Percentiles rank a stretch among this genome's conserved stretches.
These are phyloP conservation scores for Talaromyces verruculosus DNA, from an alignment of 2,329 filamentous ascomycete genomes.

Conservation along the genomic window DNA sequence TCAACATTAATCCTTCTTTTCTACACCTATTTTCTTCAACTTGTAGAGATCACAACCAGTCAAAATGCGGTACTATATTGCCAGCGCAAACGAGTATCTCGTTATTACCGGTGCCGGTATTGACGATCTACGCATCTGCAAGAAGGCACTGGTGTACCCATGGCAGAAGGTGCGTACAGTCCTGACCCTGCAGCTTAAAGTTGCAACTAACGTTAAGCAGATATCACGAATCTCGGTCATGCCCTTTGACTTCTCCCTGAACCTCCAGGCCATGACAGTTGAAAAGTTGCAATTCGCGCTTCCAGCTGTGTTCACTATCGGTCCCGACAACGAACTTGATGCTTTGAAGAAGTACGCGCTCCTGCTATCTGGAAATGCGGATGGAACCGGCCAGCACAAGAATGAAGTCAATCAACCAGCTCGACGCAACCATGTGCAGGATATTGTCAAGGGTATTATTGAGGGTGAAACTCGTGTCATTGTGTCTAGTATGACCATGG, in stretches of 20 bases:
- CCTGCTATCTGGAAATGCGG: constrained; percentile 66
- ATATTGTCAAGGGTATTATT: constrained; percentile 87
- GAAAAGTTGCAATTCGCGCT: constrained; percentile 83
- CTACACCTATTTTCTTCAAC: background rate
- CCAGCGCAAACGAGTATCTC: constrained; percentile 78
- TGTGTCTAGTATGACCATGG: constrained; percentile 88
- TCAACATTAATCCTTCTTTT: too few species aligned
- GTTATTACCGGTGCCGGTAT: constrained; percentile 80
- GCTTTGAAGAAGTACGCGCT: constrained; percentile 80
- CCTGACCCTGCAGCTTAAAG: too few species aligned
- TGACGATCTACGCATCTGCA: constrained; percentile 71
- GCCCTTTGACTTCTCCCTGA: constrained; percentile 75
- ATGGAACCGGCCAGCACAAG: constrained; percentile 41
- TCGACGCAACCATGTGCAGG: constrained; percentile 68
- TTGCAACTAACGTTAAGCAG: constrained; percentile 22
- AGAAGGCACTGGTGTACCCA: constrained; percentile 71
- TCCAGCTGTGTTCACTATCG: constrained; percentile 82
- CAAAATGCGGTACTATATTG: constrained; percentile 63
- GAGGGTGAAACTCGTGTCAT: constrained; percentile 83
- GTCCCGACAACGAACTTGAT: constrained; percentile 69
- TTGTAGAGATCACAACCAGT: too few species aligned
- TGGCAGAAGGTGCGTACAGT: constrained; percentile 57
- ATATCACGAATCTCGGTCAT: constrained; percentile 42
- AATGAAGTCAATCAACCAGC: constrained; percentile 41
- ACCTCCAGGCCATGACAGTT: constrained; percentile 81